These are phyloP conservation scores for Tylopilus felleus DNA, from an alignment of 768 basidiomycete species.

Conservation along the genomic window DNA sequence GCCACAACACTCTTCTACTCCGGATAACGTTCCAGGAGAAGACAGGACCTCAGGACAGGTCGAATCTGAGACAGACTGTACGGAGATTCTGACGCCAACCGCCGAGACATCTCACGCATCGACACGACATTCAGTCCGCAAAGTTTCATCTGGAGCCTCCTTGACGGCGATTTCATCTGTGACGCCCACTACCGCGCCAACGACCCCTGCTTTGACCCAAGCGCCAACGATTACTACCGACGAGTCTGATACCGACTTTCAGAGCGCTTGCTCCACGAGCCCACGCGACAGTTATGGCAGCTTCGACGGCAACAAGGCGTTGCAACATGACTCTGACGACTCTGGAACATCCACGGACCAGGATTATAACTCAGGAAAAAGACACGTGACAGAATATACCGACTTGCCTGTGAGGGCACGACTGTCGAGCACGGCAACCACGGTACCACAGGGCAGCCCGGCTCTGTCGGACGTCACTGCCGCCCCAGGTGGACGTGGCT, in stretches of 20 bases:
- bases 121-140: conserved; percentile 27
- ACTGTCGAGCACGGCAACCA: conserved; percentile 52
- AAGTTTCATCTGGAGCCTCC: conserved; percentile 32
- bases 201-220: conserved; percentile 36
- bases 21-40: conserved; percentile 25
- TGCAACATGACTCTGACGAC: conserved; percentile 28
- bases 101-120: conserved; percentile 25
- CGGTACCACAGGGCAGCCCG: conserved; percentile 41
- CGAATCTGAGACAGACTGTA: conserved; percentile 32
- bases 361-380: conserved; percentile 28
- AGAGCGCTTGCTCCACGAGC: conserved; percentile 79
- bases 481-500: conserved; percentile 21
- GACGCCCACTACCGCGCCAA: conserved; percentile 26
- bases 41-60: conserved; percentile 40
- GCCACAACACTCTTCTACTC: conserved; percentile 27
- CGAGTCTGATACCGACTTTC: conserved; percentile 83
- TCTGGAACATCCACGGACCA: conserved; percentile 30
- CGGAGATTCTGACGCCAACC: conserved; percentile 27
- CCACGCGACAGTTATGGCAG: conserved; percentile 65
- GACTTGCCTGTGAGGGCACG: conserved; percentile 48
- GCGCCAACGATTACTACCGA: conserved; percentile 48
- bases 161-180: conserved; percentile 25
- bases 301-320: conserved; percentile 30
- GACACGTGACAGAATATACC: conserved; percentile 32
- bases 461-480: conserved; percentile 42